These are phyloP conservation scores for Selaginella tamariscina DNA, from an alignment of 75 land plant genomes.

Conservation along the genomic window DNA sequence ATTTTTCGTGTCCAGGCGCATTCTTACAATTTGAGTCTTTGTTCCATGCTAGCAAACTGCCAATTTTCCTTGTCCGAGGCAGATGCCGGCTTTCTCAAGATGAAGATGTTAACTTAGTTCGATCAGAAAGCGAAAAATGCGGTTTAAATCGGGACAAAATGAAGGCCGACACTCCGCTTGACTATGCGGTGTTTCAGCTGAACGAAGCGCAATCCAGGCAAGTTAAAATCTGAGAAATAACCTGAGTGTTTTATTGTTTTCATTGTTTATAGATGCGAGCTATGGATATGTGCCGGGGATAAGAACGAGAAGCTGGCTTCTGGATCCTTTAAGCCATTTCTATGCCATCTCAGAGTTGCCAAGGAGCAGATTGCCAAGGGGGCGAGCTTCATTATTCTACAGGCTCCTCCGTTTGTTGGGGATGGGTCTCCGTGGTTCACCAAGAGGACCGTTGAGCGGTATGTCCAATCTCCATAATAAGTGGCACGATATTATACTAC, in stretches of 20 bases:
- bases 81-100: too few relatives aligned
- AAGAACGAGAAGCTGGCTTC: slow-evolving; percentile 67
- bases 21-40: too few relatives aligned
- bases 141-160: slow-evolving; percentile 24
- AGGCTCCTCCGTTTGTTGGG: slow-evolving; percentile 27
- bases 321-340: slow-evolving; percentile 63
- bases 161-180: slow-evolving; percentile 55
- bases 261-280: slow-evolving; percentile 48
- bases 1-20: too few relatives aligned
- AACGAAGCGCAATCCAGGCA: slow-evolving; percentile 12
- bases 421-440: slow-evolving; percentile 60
- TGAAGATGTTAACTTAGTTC: too few relatives aligned
- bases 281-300: slow-evolving; percentile 52
- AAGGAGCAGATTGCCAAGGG: slow-evolving; percentile 47
- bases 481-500: background rate
- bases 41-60: too few relatives aligned
- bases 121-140: too few relatives aligned
- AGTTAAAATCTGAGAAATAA: background rate
- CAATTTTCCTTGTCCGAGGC: too few relatives aligned
- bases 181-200: slow-evolving; percentile 60
- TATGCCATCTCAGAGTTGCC: slow-evolving; percentile 56
- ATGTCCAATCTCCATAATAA: too few relatives aligned
- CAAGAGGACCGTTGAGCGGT: slow-evolving; percentile 80
- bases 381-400: slow-evolving; percentile 41
- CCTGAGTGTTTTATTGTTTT: background rate